A percentile compares a stretch with the other conserved stretches of the same genome.
These are phyloP conservation scores for Theobroma cacao DNA, from an alignment of 345 rosid genomes.

Conservation along the genomic window DNA sequence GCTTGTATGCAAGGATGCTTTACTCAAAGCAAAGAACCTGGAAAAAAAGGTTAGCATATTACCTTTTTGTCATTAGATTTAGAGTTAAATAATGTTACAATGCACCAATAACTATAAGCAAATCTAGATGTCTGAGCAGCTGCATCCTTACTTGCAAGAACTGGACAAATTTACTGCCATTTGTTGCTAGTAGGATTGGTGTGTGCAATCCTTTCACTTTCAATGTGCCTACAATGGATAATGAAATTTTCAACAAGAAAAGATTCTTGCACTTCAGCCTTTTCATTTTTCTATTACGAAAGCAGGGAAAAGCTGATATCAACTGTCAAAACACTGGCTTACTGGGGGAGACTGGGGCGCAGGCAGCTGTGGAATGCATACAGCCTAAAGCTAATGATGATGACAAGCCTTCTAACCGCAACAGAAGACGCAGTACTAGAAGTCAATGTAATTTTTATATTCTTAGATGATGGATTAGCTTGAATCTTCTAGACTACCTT, in stretches of 20 bases:
- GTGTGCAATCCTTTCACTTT: background rate
- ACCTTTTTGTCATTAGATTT: background rate
- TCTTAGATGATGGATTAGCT: background rate
- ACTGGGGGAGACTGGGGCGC: slow-evolving; percentile 31
- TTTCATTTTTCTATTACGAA: background rate
- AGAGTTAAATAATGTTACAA: background rate
- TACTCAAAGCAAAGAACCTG: slow-evolving; percentile 37
- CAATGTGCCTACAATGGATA: background rate
- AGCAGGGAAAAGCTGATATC: slow-evolving; percentile 27
- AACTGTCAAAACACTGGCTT: slow-evolving; percentile 9
- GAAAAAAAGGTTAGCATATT: slow-evolving; percentile 28
- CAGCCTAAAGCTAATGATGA: slow-evolving; percentile 18
- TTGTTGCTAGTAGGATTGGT: background rate
- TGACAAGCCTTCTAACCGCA: slow-evolving; percentile 21
- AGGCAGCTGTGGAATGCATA: slow-evolving; percentile 18
- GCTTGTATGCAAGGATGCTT: slow-evolving; percentile 50
- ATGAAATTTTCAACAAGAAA: background rate
- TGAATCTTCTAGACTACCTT: background rate
- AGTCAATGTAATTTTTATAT: slow-evolving; percentile 41
- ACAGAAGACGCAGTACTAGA: slow-evolving; percentile 41
- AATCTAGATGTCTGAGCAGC: background rate
- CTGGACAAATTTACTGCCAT: background rate
- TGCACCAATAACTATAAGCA: background rate
- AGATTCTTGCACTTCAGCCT: background rate
- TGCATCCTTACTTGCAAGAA: background rate